Conservation (phyloP, 140 eudicot genomes). For the Cichorium intybus region DNA sequence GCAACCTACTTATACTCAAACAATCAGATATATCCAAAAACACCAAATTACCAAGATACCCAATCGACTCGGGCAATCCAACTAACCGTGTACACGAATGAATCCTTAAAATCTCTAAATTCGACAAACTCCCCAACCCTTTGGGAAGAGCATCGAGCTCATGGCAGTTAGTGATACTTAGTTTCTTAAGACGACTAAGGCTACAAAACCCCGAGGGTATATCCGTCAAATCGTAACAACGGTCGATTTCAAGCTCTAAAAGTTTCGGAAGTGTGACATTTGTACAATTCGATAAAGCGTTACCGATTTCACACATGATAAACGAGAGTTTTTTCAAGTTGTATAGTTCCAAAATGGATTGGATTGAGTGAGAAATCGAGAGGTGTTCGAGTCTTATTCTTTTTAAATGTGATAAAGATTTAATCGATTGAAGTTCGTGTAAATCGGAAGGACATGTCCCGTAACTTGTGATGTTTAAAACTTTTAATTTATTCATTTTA, state of each 20-base stretch:
- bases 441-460: constrained; percentile 26
- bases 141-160: constrained; percentile 32
- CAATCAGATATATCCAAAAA: constrained; percentile 53
- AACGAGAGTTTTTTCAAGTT: constrained; percentile 40
- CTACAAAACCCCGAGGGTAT: constrained; percentile 32
- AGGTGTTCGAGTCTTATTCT: constrained; percentile 41
- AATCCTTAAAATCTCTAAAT: constrained; percentile 32
- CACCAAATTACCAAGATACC: constrained; percentile 18
- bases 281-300: constrained; percentile 21
- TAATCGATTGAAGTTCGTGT: constrained; percentile 6
- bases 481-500: constrained; percentile 28
- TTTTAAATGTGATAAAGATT: constrained; percentile 23
- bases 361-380: constrained; percentile 29
- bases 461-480: constrained; percentile 35
- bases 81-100: constrained; percentile 37
- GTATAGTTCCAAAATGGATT: constrained; percentile 18
- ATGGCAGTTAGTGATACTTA: constrained; percentile 42
- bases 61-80: constrained; percentile 30
- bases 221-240: constrained; percentile 36
- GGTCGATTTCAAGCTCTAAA: constrained; percentile 34
- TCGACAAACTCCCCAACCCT: constrained; percentile 29
- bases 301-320: constrained; percentile 38
- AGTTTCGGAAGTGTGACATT: constrained; percentile 32
- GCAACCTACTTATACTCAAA: constrained; percentile 34
- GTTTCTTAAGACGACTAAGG: constrained; percentile 24